Percentiles rank a stretch among this genome's conserved stretches.
phyloP scores from a whole-genome alignment of 169 alveolate species.

The Plasmodium chabaudi region DNA sequence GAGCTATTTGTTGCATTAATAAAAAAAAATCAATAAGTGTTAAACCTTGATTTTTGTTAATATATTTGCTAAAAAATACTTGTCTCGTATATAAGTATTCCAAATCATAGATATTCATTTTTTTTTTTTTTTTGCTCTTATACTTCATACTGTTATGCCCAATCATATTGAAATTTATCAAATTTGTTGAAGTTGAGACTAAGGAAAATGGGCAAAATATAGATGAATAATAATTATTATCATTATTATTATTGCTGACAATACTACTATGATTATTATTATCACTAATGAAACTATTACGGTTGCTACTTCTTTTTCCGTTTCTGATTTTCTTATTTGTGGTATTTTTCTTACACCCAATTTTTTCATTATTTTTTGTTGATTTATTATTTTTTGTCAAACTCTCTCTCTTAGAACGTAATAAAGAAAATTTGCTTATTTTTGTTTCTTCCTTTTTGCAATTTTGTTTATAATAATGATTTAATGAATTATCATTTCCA shows the following conservation, averaged over 20 bases:
- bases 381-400: neutral
- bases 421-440: neutral
- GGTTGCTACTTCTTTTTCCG: neutral
- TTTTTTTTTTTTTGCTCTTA: slow-evolving; percentile 33
- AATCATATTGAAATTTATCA: slow-evolving; percentile 60
- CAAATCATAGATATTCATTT: slow-evolving; percentile 74
- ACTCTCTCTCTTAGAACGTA: neutral
- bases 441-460: neutral
- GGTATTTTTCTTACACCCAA: neutral
- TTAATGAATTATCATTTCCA: slow-evolving; percentile 11
- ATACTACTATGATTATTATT: neutral
- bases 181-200: slow-evolving; percentile 38
- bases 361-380: neutral
- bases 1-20: slow-evolving; percentile 71
- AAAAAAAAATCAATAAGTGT: slow-evolving; percentile 75
- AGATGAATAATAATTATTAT: slow-evolving; percentile 33
- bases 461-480: neutral
- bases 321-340: neutral
- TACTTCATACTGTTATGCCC: slow-evolving; percentile 29
- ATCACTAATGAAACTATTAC: neutral
- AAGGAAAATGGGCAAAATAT: slow-evolving; percentile 73
- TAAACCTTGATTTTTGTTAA: slow-evolving; percentile 76
- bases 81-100: slow-evolving; percentile 73
- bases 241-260: neutral
- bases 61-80: slow-evolving; percentile 71